A percentile compares a stretch with the other conserved stretches of the same genome.
phyloP scores from a whole-genome alignment of 495 filamentous ascomycete genomes.

The Neurospora sp. region DNA sequence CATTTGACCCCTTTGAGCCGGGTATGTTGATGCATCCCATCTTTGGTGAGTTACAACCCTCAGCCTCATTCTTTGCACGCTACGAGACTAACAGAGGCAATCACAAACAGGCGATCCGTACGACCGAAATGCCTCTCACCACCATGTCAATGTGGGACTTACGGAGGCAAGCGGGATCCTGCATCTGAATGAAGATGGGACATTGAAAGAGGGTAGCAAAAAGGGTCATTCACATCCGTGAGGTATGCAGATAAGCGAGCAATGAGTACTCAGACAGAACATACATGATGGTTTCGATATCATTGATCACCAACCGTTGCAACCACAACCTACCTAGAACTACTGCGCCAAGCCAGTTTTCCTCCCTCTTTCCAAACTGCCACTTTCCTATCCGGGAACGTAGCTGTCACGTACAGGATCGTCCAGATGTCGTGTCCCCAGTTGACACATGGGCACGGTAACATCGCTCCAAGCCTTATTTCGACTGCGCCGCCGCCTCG shows the following conservation, averaged over 20 bases:
- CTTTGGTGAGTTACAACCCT: neutral
- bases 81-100: neutral
- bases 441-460: neutral
- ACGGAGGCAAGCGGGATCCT: neutral
- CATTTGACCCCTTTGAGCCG: neutral
- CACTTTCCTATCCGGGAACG: neutral
- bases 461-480: neutral
- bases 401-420: neutral
- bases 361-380: neutral
- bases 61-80: neutral
- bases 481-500: neutral
- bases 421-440: neutral
- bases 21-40: conserved; percentile 2
- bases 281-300: neutral
- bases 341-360: neutral
- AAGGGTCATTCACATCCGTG: neutral
- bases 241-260: neutral
- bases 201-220: neutral
- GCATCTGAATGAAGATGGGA: neutral
- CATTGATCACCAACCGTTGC: neutral
- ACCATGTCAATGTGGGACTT: conserved; percentile 1
- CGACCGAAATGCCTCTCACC: neutral
- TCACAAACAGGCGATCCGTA: conserved; percentile 2
- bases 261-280: neutral
- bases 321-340: neutral